Percentiles rank a stretch among this genome's conserved stretches.
Conservation (phyloP, 345 rosid species). For the Arabidopsis suecica region DNA sequence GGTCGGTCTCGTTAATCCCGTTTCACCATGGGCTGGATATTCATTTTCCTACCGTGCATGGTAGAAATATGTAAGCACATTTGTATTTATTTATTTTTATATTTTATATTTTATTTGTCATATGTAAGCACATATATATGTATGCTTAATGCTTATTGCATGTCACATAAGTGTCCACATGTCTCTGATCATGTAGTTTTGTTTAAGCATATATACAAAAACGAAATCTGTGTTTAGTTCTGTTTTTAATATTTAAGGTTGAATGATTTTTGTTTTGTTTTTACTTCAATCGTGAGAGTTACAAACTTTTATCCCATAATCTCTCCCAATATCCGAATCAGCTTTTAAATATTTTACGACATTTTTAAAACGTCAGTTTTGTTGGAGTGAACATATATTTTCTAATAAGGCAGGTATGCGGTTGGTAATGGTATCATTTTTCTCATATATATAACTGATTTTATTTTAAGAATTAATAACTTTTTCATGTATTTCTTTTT, state of each 20-base stretch:
- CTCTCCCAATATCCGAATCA: no score
- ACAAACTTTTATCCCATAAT: no score
- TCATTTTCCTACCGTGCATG: neutral
- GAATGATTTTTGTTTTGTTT: neutral
- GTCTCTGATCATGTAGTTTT: no score
- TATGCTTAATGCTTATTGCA: neutral
- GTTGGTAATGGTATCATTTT: neutral
- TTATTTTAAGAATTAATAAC: neutral
- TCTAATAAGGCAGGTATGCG: neutral
- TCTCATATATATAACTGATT: neutral
- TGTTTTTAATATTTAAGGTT: neutral
- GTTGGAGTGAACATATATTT: no score
- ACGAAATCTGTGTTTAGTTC: neutral
- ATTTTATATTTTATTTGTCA: neutral
- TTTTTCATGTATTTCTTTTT: neutral
- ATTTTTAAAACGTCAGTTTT: no score
- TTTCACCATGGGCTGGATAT: conserved; percentile 7
- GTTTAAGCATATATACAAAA: no score
- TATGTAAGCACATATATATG: neutral
- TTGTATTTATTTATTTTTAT: no score
- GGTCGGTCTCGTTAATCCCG: conserved; percentile 30
- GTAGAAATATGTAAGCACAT: conserved; percentile 3
- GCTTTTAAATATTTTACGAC: no score
- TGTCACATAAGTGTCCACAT: neutral
- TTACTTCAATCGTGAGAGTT: no score